These are phyloP conservation scores for Gyrodon lividus DNA, from an alignment of 768 basidiomycete genomes.

Conservation along the genomic window DNA sequence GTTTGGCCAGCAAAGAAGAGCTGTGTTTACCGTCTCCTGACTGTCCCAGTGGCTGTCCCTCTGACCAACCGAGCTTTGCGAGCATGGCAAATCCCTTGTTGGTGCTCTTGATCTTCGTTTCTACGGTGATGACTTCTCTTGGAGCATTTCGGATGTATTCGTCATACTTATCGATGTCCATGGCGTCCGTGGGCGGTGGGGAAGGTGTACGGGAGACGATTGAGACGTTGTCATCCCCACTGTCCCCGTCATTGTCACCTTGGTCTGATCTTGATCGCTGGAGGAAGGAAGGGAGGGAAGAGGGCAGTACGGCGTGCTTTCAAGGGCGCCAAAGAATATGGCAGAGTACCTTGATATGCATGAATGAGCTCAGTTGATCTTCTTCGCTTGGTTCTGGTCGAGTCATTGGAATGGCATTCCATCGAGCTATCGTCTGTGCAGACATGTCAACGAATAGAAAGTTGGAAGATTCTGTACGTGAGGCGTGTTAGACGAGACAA, in stretches of 20 bases:
- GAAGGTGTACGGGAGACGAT: slow-evolving; percentile 77
- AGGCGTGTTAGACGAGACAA: not conserved
- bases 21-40: slow-evolving; percentile 64
- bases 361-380: slow-evolving; percentile 23
- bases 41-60: slow-evolving; percentile 74
- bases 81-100: slow-evolving; percentile 84
- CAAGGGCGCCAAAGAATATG: slow-evolving; percentile 43
- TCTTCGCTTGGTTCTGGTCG: slow-evolving; percentile 31
- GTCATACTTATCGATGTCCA: slow-evolving; percentile 68
- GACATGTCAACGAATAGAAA: slow-evolving; percentile 47
- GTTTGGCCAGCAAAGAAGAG: not conserved
- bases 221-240: slow-evolving; percentile 67
- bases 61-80: slow-evolving; percentile 78
- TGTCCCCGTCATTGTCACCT: slow-evolving; percentile 40
- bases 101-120: slow-evolving; percentile 73
- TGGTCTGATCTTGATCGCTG: slow-evolving; percentile 58
- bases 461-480: not conserved
- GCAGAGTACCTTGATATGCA: slow-evolving; percentile 68
- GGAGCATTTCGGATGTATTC: slow-evolving; percentile 52
- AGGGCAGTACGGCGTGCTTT: slow-evolving; percentile 55
- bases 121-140: slow-evolving; percentile 73
- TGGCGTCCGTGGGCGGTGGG: slow-evolving; percentile 47
- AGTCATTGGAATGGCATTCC: slow-evolving; percentile 66
- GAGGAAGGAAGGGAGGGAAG: slow-evolving; percentile 44
- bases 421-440: slow-evolving; percentile 59